These are phyloP conservation scores for Reticulomyxa filosa DNA, from an alignment of 78 protist species.

Conservation along the genomic window DNA sequence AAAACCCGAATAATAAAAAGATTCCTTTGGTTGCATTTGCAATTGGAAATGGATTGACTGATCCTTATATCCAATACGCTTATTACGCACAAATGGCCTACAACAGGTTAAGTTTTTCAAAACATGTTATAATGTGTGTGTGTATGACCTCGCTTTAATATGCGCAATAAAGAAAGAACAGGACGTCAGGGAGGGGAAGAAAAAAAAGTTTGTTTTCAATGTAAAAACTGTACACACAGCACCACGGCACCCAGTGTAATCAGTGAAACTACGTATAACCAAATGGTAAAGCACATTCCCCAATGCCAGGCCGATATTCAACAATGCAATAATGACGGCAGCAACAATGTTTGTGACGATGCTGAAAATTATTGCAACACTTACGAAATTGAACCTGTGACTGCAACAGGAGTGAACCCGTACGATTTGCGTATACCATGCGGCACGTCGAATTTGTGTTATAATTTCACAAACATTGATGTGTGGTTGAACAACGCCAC, in stretches of 20 bases:
- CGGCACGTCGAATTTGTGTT: conserved; percentile 30
- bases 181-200: no score
- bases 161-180: no score
- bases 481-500: no score
- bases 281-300: background rate
- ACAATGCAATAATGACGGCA: background rate
- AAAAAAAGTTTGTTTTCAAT: no score
- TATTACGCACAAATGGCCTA: conserved; percentile 15
- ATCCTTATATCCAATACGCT: conserved; percentile 26
- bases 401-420: conserved; percentile 1
- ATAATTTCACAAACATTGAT: no score
- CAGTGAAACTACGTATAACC: background rate
- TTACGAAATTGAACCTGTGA: background rate
- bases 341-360: no score
- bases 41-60: conserved; percentile 35
- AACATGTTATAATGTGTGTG: no score
- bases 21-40: conserved; percentile 8
- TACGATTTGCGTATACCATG: conserved; percentile 26
- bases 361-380: background rate
- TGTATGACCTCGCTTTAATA: background rate
- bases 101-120: no score
- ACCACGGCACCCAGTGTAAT: no score
- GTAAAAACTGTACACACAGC: no score
- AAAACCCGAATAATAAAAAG: no score
- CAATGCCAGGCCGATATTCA: background rate